phyloP scores from a whole-genome alignment of 805 yeast species.

The Starmerella riodocensis region DNA sequence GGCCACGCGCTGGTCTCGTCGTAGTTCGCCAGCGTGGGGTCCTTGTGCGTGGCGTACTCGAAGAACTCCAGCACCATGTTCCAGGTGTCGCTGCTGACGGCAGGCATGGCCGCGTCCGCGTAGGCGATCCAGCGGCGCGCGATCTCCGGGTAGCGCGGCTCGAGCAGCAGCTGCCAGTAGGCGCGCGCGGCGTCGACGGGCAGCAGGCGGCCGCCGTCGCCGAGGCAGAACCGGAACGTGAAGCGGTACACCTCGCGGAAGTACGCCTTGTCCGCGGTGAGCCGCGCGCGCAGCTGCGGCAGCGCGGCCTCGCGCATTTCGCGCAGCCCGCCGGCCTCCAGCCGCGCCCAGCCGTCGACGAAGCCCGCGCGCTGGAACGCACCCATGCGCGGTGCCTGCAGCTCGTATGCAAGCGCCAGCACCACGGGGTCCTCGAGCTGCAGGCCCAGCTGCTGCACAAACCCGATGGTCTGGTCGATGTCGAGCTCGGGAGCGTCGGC shows the following conservation, averaged over 20 bases:
- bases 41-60: constrained; percentile 31
- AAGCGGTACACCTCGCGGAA: constrained; percentile 53
- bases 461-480: constrained; percentile 63
- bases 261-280: constrained; percentile 31
- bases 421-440: constrained; percentile 65
- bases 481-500: constrained; percentile 35
- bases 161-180: constrained; percentile 64
- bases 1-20: constrained; percentile 91
- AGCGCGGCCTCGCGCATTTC: constrained; percentile 37
- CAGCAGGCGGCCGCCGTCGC: constrained; percentile 48
- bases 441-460: constrained; percentile 51
- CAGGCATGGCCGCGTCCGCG: constrained; percentile 25
- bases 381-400: constrained; percentile 57
- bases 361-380: constrained; percentile 40
- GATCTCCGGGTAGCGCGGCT: constrained; percentile 27
- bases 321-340: constrained; percentile 25
- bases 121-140: constrained; percentile 44
- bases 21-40: constrained; percentile 44
- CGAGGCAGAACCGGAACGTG: constrained; percentile 50
- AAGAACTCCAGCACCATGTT: constrained; percentile 63
- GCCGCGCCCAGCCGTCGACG: constrained; percentile 43
- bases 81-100: constrained; percentile 70
- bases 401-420: constrained; percentile 53
- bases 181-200: constrained; percentile 49
- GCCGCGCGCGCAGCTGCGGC: constrained; percentile 26